Evolutionary conservation across 495 filamentous ascomycete genomes (phyloP).

Genomic region (Tuber umbilicatum): DNA sequence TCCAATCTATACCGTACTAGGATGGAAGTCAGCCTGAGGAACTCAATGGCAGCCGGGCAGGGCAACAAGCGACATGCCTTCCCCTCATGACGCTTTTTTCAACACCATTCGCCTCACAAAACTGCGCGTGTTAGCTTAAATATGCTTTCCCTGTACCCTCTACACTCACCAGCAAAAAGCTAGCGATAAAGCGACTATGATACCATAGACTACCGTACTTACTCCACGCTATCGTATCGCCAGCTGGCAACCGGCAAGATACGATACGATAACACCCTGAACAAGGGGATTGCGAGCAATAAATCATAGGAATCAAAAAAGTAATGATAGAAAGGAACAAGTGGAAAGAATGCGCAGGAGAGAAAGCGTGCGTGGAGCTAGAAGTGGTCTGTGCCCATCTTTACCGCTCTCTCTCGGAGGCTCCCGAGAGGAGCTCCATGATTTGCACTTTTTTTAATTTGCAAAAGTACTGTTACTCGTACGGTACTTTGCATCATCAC

Average conservation of each 20-base stretch:
- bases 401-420: neutral
- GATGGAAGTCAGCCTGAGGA: neutral
- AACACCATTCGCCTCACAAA: neutral
- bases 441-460: neutral
- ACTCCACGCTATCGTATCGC: neutral
- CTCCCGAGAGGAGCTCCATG: conserved; percentile 2
- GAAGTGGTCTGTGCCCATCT: neutral
- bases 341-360: neutral
- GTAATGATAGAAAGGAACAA: neutral
- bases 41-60: neutral
- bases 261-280: neutral
- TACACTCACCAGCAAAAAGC: neutral
- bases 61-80: neutral
- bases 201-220: no score
- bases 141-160: neutral
- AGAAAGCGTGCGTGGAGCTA: neutral
- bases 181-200: neutral
- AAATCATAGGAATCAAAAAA: neutral
- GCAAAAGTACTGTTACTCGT: neutral
- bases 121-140: neutral
- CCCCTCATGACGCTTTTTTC: neutral
- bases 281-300: neutral
- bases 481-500: neutral
- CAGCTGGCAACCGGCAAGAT: neutral
- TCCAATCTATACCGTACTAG: neutral